Percentiles rank a stretch among this genome's conserved stretches.
phyloP scores from a whole-genome alignment of 371 early-diverging fungal genomes.

The Massospora cicadina region DNA sequence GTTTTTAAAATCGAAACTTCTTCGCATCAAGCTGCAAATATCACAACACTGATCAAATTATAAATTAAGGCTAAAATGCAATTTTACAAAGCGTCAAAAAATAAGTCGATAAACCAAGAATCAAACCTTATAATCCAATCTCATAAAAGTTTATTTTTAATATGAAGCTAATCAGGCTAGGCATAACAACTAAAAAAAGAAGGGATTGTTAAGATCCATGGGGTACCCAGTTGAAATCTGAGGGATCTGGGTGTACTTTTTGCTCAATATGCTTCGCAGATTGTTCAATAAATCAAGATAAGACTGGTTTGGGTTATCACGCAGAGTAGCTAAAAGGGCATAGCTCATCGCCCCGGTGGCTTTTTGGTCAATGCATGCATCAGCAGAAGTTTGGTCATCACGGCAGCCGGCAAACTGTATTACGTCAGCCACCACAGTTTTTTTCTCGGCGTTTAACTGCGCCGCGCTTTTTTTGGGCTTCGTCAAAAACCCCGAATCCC shows the following conservation, averaged over 20 bases:
- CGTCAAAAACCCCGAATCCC: conserved; percentile 11
- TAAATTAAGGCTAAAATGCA: too few relatives aligned
- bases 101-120: too few relatives aligned
- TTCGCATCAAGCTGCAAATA: too few relatives aligned
- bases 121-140: too few relatives aligned
- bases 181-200: not conserved
- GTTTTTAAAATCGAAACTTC: too few relatives aligned
- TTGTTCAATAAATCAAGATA: conserved; percentile 37
- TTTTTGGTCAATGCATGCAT: conserved; percentile 22
- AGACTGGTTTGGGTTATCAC: conserved; percentile 17
- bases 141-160: too few relatives aligned
- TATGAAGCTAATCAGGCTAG: too few relatives aligned
- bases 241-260: conserved; percentile 38
- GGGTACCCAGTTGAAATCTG: conserved; percentile 37
- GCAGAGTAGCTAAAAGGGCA: conserved; percentile 35
- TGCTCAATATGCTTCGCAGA: conserved; percentile 27
- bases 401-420: conserved; percentile 14
- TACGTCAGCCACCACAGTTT: conserved; percentile 14
- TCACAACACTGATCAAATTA: too few relatives aligned
- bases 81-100: too few relatives aligned
- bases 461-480: not conserved
- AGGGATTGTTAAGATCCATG: conserved; percentile 28
- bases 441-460: not conserved
- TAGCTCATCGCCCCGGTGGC: conserved; percentile 57
- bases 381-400: conserved; percentile 53